Percentiles rank a stretch among this genome's conserved stretches.
These are phyloP conservation scores for Amphicarpaea edgeworthii DNA, from an alignment of 306 rosid genomes.

Conservation along the genomic window DNA sequence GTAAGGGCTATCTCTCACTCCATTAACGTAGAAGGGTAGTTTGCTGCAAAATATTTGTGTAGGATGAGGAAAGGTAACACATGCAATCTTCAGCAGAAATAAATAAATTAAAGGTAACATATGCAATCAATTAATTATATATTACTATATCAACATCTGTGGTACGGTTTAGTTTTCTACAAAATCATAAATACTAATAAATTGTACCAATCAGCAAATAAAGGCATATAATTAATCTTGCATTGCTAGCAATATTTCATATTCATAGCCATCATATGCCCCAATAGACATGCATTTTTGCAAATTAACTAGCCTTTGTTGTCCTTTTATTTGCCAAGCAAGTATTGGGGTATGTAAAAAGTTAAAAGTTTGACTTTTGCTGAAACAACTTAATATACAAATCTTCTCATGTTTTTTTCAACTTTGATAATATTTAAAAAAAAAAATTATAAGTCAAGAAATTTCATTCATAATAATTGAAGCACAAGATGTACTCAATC, in stretches of 20 bases:
- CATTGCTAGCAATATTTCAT: not conserved
- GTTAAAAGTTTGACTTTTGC: not conserved
- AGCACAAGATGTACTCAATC: too few species aligned
- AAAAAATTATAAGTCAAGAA: too few species aligned
- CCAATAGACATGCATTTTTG: not conserved
- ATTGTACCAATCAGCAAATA: conserved; percentile 11
- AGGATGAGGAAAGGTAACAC: not conserved
- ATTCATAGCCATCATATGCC: conserved; percentile 6
- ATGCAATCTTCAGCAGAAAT: too few species aligned
- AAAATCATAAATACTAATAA: conserved; percentile 29
- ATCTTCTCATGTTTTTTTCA: not conserved
- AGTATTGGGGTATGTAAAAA: not conserved
- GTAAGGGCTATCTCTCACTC: not conserved
- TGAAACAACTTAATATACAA: not conserved
- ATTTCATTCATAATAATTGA: too few species aligned
- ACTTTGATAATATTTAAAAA: too few species aligned
- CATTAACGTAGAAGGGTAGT: not conserved
- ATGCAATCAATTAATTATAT: not conserved
- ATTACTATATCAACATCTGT: not conserved
- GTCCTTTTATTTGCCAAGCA: not conserved
- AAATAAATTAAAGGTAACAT: not conserved
- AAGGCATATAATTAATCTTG: conserved; percentile 1
- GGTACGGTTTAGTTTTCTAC: conserved; percentile 16
- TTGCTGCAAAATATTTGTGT: not conserved
- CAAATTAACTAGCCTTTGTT: not conserved